Percentiles rank a stretch among this genome's conserved stretches.
phyloP scores from a whole-genome alignment of 163 green algal genomes.

The Picocystis sp. region DNA sequence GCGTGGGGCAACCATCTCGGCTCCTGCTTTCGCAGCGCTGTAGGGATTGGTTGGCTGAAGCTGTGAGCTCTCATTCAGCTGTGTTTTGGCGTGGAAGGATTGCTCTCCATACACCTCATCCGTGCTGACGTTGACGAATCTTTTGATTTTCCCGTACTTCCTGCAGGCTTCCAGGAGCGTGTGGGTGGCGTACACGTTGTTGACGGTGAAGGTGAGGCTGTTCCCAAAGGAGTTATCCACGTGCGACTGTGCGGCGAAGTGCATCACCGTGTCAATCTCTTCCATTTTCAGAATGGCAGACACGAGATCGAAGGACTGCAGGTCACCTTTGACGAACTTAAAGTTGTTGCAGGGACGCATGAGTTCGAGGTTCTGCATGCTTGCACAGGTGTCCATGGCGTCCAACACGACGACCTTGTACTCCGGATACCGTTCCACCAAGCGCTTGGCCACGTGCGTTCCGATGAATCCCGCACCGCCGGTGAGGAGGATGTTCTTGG shows the following conservation, averaged over 20 bases:
- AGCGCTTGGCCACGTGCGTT: constrained; percentile 53
- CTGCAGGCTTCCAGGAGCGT: constrained; percentile 81
- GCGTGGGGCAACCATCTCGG: constrained; percentile 92
- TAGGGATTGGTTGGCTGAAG: constrained; percentile 97
- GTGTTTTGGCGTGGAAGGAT: constrained; percentile 7
- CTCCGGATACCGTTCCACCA: constrained; percentile 52
- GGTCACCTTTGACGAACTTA: constrained; percentile 76
- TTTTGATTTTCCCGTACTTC: constrained; percentile 46
- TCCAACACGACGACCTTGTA: constrained; percentile 88
- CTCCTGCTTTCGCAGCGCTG: constrained; percentile 78
- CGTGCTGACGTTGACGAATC: constrained; percentile 94
- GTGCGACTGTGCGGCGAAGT: constrained; percentile 96
- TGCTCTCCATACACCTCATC: constrained; percentile 37
- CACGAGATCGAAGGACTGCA: constrained; percentile 75
- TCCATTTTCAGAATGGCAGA: constrained; percentile 63
- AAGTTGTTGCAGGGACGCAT: constrained; percentile 4
- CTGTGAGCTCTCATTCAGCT: constrained; percentile 47
- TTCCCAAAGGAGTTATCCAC: constrained; percentile 99
- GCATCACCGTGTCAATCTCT: constrained; percentile 93
- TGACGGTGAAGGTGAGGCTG: constrained; percentile 86
- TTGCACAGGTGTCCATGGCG: constrained; percentile 93
- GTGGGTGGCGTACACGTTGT: constrained; percentile 79
- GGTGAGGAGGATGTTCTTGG: constrained; percentile 43
- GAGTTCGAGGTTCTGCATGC: constrained; percentile 54
- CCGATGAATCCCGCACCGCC: constrained; percentile 89